Percentiles rank a stretch among this genome's conserved stretches.
Conservation (phyloP, 176 grass and related monocot genomes). For the Eremochloa ophiuroides region DNA sequence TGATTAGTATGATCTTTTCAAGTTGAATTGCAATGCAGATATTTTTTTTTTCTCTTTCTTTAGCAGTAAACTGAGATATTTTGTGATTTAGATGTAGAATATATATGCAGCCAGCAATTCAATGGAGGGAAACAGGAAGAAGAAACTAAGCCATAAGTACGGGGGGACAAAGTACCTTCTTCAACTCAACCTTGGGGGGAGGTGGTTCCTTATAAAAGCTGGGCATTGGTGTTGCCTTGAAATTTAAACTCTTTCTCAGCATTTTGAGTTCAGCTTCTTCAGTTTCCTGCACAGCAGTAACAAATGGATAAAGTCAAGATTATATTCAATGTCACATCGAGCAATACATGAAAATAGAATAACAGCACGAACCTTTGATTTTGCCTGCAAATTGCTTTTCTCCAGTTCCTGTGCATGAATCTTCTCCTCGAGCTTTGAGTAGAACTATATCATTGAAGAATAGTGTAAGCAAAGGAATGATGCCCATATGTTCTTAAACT, state of each 20-base stretch:
- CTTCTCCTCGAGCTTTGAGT: constrained; percentile 67
- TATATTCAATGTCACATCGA: not conserved
- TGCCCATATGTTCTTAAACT: not conserved
- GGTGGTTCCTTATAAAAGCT: constrained; percentile 64
- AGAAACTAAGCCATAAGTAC: not conserved
- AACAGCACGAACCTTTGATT: constrained; percentile 50
- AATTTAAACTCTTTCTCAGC: constrained; percentile 59
- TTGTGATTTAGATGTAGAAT: not conserved
- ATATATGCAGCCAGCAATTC: not conserved
- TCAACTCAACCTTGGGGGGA: constrained; percentile 58
- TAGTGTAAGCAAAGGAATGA: constrained; percentile 27
- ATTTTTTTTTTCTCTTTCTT: not conserved
- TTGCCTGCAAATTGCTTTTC: constrained; percentile 47
- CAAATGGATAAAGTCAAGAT: constrained; percentile 7
- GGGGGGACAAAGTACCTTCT: constrained; percentile 44
- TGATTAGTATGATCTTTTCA: not conserved
- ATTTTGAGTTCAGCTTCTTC: constrained; percentile 59
- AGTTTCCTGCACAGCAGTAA: constrained; percentile 38
- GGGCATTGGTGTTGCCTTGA: constrained; percentile 63
- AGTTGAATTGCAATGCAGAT: not conserved
- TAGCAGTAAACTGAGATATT: not conserved
- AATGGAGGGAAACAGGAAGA: not conserved
- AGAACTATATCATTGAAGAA: constrained; percentile 44
- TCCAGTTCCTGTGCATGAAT: constrained; percentile 62
- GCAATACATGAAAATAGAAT: constrained; percentile 9